Evolutionary conservation across 139 green algal genomes (phyloP).

Genomic region (Chlamydomonas sphaeroides): DNA sequence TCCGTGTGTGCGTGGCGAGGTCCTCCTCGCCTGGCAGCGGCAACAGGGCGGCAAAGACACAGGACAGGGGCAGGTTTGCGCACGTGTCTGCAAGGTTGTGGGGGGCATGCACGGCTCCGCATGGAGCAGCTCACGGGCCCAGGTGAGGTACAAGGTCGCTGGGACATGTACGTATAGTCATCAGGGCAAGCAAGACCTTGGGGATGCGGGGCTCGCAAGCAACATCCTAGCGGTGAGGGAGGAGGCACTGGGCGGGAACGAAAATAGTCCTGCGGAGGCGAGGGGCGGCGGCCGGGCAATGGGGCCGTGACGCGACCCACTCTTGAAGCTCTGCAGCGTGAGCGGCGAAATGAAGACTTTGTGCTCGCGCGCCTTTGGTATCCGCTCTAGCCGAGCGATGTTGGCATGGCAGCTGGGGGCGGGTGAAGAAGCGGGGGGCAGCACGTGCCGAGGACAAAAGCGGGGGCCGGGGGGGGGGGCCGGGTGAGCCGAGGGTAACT

Average conservation of each 20-base stretch:
- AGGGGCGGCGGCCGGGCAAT: too few species aligned
- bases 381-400: slow-evolving; percentile 72
- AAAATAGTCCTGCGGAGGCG: neutral
- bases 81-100: neutral
- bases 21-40: slow-evolving; percentile 70
- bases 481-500: neutral
- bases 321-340: slow-evolving; percentile 73
- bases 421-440: too few species aligned
- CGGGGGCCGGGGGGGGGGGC: neutral
- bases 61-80: neutral
- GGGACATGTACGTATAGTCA: too few species aligned
- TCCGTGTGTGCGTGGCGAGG: slow-evolving; percentile 59
- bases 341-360: slow-evolving; percentile 76
- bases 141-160: neutral
- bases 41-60: too few species aligned
- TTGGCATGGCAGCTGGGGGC: slow-evolving; percentile 63
- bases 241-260: too few species aligned
- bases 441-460: neutral
- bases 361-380: slow-evolving; percentile 47
- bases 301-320: slow-evolving; percentile 34
- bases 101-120: too few species aligned
- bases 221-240: neutral
- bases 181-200: too few species aligned
- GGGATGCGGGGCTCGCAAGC: too few species aligned
- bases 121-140: too few species aligned